Base-by-base conservation (phyloP, 495 filamentous ascomycete genomes). In the Penicillium ucsense region DNA sequence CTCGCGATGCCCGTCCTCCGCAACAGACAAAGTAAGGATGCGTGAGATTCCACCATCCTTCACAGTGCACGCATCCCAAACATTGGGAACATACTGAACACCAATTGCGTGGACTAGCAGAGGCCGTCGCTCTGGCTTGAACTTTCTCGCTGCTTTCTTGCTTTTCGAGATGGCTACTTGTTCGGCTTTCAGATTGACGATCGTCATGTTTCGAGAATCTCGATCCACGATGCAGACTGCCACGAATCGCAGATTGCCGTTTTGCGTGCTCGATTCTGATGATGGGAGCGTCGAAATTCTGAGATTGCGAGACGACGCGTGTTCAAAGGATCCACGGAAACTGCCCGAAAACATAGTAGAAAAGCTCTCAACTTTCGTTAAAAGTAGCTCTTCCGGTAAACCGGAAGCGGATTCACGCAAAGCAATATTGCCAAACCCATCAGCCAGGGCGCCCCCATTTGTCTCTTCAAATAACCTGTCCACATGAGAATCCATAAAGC, bases 381-480 rank as follows among this genome's bases (percentile, higher is more conserved):
- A 71, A 3, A 88, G 53, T 6, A 91, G 75, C 60, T 92, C 88
- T 45, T 84, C 82, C 11, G 78, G 77, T 11, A 91, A 73, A 2
- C 84, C 81, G 31, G 83, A 81, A 33, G 79, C 77, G 9, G 80
- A 77, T 62, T 86, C 85, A 41, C 84, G 81, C 27, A 86, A 68
- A 10, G 81, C 83, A 72, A 88, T 83, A 41, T 70, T 81, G 49
- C 82, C 76, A 45, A 87, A 82, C 0, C 81, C 81, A 47, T 85
- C 80, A 48, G 83, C 79, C 44, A 85, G 73, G 28, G 74, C 77
- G 29, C 75, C 69, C 49, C 66, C 75, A 49, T 79, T 80, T 20
- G 89, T 68, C 50, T 88, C 85, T 52, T 92, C 84, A 1, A 90
- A 66, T 1, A 88, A 66, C 42, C 75, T 79, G 56, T 91, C 87